Evolutionary conservation across 305 asterid genomes (phyloP), one percentile per base, ranked within the genome.

Genomic region (Striga hermonthica): DNA sequence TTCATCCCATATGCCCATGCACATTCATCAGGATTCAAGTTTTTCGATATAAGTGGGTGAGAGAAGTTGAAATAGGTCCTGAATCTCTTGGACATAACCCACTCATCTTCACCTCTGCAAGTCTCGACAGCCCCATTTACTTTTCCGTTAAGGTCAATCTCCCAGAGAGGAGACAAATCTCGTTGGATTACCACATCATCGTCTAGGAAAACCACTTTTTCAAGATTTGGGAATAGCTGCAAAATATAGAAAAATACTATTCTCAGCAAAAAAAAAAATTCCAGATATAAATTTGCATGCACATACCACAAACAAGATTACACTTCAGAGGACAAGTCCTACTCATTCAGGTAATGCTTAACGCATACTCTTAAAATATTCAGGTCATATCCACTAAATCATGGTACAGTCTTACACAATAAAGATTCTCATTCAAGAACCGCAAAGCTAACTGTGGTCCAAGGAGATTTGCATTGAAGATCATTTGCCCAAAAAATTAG

Each of bases 1-100:
- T 94, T 94, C 99, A 94, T 94, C 63, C 99, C 99, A 76, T 94
- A 94, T 12, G 98, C 99, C 99, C 99, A 94, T 22, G 99, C 98
- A 77, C 99, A 94, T 64, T 94, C 96, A 8, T 86, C 95, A 35
- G 98, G 93, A 78, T 94, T 80, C 88, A 94, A 82, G 76, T 85
- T 79, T 74, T 86, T 86, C 10, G 86, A 81, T 65, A 91, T 80
- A 38, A 80, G 84, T 4, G 97, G 98, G 82, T 90, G 92, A 48
- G 99, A 90, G 79, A 94, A 94, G 83, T 94, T 94, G 95, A 94
- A 94, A 82, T 94, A 94, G 76, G 83, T 94, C 80, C 83, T 83
- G 75, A 94, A 81, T 64, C 82, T 85, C 84, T 94, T 94, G 37
- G 98, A 90, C 99, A 90, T 94, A 58, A 94, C 99, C 99, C 95